Evolutionary conservation across 495 filamentous ascomycete species (phyloP).

Genomic region (Penicillium robsamsonii): DNA sequence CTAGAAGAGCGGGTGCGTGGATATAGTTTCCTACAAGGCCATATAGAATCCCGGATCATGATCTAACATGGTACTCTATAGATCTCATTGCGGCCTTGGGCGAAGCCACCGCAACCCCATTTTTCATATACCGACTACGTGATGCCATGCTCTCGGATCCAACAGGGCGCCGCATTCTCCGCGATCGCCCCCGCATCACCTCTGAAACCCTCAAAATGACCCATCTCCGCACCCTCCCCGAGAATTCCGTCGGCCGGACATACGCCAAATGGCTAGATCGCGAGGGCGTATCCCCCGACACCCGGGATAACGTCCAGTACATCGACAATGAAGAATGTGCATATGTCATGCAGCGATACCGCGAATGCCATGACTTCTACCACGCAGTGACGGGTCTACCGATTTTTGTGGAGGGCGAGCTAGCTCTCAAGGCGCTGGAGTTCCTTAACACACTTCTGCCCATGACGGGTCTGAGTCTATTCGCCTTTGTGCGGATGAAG

Average conservation of each 20-base stretch:
- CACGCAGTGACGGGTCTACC: conserved; percentile 92
- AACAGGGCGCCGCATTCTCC: conserved; percentile 88
- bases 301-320: conserved; percentile 74
- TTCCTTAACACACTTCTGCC: conserved; percentile 91
- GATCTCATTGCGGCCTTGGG: conserved; percentile 93
- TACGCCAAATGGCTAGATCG: conserved; percentile 88
- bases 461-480: conserved; percentile 87
- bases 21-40: background rate
- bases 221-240: conserved; percentile 67
- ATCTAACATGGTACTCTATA: conserved; percentile 26
- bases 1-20: conserved; percentile 65
- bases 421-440: conserved; percentile 94
- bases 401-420: conserved; percentile 87
- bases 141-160: conserved; percentile 82
- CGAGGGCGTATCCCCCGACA: conserved; percentile 91
- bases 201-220: conserved; percentile 69
- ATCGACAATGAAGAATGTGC: conserved; percentile 94
- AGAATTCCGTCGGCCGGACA: conserved; percentile 75
- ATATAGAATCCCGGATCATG: background rate
- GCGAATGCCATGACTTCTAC: conserved; percentile 98
- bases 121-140: conserved; percentile 90
- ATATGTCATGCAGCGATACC: conserved; percentile 98
- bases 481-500: conserved; percentile 70
- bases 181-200: conserved; percentile 84
- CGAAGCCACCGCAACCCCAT: conserved; percentile 90